Conservation (phyloP, 257 asterid genomes). For the Agastache rugosa region DNA sequence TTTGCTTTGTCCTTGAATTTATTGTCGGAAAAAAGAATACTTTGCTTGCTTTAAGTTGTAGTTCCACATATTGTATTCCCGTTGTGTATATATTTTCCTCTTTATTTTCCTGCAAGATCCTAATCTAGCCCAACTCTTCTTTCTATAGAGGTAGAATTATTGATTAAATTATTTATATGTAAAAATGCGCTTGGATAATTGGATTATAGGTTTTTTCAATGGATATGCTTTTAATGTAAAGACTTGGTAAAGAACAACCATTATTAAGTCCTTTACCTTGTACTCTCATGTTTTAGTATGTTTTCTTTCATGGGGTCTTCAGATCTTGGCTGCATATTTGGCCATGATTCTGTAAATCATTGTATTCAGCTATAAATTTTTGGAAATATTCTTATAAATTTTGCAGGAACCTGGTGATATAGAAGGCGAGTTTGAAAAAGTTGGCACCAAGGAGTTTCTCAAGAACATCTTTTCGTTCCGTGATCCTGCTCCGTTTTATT, state of each 20-base stretch:
- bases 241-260: not conserved
- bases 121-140: not conserved
- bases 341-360: not conserved
- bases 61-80: too few relatives aligned
- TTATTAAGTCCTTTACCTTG: not conserved
- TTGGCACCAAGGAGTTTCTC: constrained; percentile 58
- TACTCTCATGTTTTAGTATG: not conserved
- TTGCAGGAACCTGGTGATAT: constrained; percentile 80
- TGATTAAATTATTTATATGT: not conserved
- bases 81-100: too few relatives aligned
- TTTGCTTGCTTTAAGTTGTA: too few relatives aligned
- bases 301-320: not conserved
- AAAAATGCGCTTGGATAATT: not conserved
- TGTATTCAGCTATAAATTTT: not conserved
- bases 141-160: not conserved
- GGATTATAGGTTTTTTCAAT: too few relatives aligned
- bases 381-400: not conserved
- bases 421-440: constrained; percentile 67
- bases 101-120: not conserved
- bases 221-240: not conserved
- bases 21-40: not conserved
- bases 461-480: constrained; percentile 54
- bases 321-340: not conserved
- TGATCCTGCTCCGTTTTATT: constrained; percentile 50
- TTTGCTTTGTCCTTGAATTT: not conserved